Evolutionary conservation across 306 rosid genomes (phyloP).

Genomic region (Crataegus laevigata): DNA sequence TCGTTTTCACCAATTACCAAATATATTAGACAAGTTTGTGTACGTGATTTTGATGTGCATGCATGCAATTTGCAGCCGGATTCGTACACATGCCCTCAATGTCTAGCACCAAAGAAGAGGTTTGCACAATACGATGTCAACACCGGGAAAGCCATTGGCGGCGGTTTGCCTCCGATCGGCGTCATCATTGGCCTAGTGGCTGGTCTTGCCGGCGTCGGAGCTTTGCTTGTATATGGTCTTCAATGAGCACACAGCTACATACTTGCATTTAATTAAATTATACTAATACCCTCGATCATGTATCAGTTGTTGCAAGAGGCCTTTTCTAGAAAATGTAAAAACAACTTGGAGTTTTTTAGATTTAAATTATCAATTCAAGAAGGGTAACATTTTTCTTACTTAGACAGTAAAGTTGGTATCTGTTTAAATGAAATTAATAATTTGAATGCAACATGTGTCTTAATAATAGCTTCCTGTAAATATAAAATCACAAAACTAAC

Average conservation of each 20-base stretch:
- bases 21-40: neutral
- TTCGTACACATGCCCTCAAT: constrained; percentile 71
- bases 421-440: too few species aligned
- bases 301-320: neutral
- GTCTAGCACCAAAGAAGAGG: constrained; percentile 89
- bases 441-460: too few species aligned
- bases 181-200: constrained; percentile 77
- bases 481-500: too few species aligned
- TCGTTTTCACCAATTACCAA: neutral
- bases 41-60: neutral
- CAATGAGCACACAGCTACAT: constrained; percentile 31
- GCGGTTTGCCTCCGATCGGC: constrained; percentile 85
- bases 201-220: constrained; percentile 82
- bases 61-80: constrained; percentile 49
- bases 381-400: too few species aligned
- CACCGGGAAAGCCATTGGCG: constrained; percentile 78
- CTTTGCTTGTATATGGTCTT: constrained; percentile 94
- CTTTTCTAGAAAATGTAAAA: too few species aligned
- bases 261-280: neutral
- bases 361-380: too few species aligned
- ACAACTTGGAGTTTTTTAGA: neutral
- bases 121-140: constrained; percentile 74
- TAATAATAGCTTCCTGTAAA: too few species aligned
- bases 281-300: neutral
- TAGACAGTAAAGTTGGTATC: too few species aligned